Evolutionary conservation across 495 filamentous ascomycete species (phyloP).

Genomic region (Beverwykella pulmonaria): DNA sequence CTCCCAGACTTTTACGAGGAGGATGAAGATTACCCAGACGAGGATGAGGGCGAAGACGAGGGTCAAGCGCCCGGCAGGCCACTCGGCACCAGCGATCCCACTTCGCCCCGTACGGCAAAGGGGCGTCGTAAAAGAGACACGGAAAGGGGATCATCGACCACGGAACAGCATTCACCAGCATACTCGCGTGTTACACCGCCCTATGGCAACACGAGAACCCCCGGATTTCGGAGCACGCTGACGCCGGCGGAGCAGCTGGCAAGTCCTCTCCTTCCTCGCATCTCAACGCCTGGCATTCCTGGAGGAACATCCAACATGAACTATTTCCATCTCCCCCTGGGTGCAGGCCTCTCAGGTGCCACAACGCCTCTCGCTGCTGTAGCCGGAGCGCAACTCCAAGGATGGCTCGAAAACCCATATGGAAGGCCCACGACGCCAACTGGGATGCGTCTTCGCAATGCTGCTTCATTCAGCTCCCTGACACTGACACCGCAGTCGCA

Average conservation of each 20-base stretch:
- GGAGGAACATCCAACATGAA: conserved; percentile 85
- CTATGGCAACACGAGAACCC: conserved; percentile 33
- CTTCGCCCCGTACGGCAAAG: conserved; percentile 28
- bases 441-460: conserved; percentile 32
- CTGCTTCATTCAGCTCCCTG: conserved; percentile 42
- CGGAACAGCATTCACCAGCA: conserved; percentile 1
- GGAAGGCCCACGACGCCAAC: conserved; percentile 28
- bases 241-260: conserved; percentile 36
- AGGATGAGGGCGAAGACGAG: conserved; percentile 38
- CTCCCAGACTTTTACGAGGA: conserved; percentile 96
- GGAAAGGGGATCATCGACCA: conserved; percentile 7
- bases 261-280: conserved; percentile 59
- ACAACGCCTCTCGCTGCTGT: conserved; percentile 87
- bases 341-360: conserved; percentile 75
- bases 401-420: conserved; percentile 49
- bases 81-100: conserved; percentile 13
- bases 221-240: conserved; percentile 29
- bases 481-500: conserved; percentile 43
- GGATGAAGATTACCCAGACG: conserved; percentile 53
- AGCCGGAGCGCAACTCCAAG: conserved; percentile 65
- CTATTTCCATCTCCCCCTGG: conserved; percentile 87
- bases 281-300: conserved; percentile 75
- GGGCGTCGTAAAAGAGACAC: conserved; percentile 24
- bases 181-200: conserved; percentile 19
- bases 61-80: conserved; percentile 29